A percentile compares a stretch with the other conserved stretches of the same genome.
phyloP scores from a whole-genome alignment of 768 basidiomycete genomes.

The Tricholoma saponaceum region DNA sequence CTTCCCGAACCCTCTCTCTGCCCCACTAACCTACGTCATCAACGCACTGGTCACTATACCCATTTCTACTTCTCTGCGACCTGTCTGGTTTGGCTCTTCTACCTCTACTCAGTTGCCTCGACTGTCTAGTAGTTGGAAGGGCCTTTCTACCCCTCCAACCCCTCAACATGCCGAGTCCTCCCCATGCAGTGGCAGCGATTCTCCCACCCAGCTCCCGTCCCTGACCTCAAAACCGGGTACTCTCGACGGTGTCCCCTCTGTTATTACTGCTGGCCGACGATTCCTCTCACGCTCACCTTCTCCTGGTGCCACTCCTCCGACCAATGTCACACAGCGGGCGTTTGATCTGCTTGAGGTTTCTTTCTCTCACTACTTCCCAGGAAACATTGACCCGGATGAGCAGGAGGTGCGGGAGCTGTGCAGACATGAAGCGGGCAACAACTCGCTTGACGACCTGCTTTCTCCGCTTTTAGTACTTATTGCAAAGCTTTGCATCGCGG shows the following conservation, averaged over 20 bases:
- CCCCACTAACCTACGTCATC: conserved; percentile 78
- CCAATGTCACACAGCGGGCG: conserved; percentile 58
- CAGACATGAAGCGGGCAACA: conserved; percentile 44
- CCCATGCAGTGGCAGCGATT: conserved; percentile 36
- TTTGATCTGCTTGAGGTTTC: conserved; percentile 65
- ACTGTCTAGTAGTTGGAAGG: conserved; percentile 33
- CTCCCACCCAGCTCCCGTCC: conserved; percentile 25
- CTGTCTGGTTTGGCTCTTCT: conserved; percentile 56
- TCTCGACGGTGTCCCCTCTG: conserved; percentile 56
- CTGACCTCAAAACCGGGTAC: conserved; percentile 36
- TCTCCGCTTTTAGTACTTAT: conserved; percentile 76
- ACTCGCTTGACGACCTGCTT: conserved; percentile 71
- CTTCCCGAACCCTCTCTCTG: conserved; percentile 58
- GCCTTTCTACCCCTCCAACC: conserved; percentile 27
- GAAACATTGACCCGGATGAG: conserved; percentile 60
- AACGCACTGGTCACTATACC: conserved; percentile 82
- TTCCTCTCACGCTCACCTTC: conserved; percentile 47
- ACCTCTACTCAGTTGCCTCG: conserved; percentile 28
- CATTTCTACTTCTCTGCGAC: conserved; percentile 48
- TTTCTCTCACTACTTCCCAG: conserved; percentile 63
- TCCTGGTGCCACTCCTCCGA: conserved; percentile 26
- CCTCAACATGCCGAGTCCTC: conserved; percentile 25
- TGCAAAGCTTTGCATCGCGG: conserved; percentile 62
- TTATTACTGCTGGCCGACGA: conserved; percentile 48
- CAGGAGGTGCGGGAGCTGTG: conserved; percentile 48